phyloP scores from a whole-genome alignment of 202 grass and related monocot genomes.

The Tripidium arundinaceum region DNA sequence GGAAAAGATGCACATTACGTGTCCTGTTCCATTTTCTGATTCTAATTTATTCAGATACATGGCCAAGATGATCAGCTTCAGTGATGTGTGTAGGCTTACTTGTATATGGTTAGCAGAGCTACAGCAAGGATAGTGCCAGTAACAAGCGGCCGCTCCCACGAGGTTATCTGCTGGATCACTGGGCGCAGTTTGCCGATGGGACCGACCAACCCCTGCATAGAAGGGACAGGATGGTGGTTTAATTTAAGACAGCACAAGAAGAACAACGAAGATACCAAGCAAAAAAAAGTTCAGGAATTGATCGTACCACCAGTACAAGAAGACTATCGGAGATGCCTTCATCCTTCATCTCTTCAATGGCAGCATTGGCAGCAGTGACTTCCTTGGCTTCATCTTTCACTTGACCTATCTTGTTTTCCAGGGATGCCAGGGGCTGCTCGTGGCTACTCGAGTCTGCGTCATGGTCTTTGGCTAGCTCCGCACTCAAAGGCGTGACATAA shows the following conservation, averaged over 20 bases:
- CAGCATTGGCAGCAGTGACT: constrained; percentile 56
- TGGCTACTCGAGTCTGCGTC: constrained; percentile 32
- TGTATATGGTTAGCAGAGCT: constrained; percentile 64
- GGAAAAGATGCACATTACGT: neutral
- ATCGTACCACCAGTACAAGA: constrained; percentile 61
- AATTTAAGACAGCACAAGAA: neutral
- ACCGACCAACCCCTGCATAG: constrained; percentile 60
- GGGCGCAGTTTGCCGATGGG: constrained; percentile 46
- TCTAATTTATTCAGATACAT: neutral
- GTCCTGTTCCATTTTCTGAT: too few species aligned
- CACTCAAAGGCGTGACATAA: constrained; percentile 17
- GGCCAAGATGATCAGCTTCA: neutral
- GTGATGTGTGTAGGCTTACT: constrained; percentile 32
- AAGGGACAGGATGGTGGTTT: constrained; percentile 4
- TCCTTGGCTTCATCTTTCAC: constrained; percentile 71
- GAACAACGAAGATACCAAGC: neutral
- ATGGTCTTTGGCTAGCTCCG: constrained; percentile 40
- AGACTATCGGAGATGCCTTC: constrained; percentile 86
- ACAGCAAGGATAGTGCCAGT: constrained; percentile 33
- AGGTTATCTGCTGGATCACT: constrained; percentile 46
- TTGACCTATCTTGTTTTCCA: constrained; percentile 63
- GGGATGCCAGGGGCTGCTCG: constrained; percentile 31
- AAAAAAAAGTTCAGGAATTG: constrained; percentile 6
- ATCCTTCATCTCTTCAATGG: constrained; percentile 62
- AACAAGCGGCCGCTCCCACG: constrained; percentile 55